Conservation (phyloP, 257 asterid species). For the Catharanthus roseus region DNA sequence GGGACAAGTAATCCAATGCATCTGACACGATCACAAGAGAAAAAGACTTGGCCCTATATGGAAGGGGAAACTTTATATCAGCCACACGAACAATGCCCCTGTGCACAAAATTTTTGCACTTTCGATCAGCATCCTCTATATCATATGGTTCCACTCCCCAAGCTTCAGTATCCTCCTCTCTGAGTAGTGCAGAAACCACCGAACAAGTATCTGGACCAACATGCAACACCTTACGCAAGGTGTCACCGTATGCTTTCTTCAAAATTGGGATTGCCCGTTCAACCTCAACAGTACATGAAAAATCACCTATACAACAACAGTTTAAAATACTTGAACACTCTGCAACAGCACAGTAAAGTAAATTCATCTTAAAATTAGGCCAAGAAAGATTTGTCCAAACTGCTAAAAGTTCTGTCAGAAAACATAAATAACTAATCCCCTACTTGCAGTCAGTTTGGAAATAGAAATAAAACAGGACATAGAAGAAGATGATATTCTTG, state of each 20-base stretch:
- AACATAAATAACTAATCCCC: neutral
- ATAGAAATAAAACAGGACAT: neutral
- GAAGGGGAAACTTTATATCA: slow-evolving; percentile 38
- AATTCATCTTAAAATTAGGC: neutral
- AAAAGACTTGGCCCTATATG: slow-evolving; percentile 35
- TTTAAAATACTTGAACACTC: neutral
- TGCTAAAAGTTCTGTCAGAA: neutral
- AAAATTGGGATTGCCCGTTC: slow-evolving; percentile 24
- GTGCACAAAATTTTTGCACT: slow-evolving; percentile 32
- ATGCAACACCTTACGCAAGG: slow-evolving; percentile 36
- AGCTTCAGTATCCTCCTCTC: slow-evolving; percentile 33
- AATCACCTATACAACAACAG: slow-evolving; percentile 26
- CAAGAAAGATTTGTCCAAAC: neutral
- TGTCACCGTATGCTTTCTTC: slow-evolving; percentile 37
- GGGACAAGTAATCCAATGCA: slow-evolving; percentile 33
- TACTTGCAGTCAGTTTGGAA: neutral
- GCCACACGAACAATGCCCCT: slow-evolving; percentile 41
- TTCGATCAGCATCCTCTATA: slow-evolving; percentile 35
- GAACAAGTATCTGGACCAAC: slow-evolving; percentile 43
- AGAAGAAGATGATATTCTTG: neutral
- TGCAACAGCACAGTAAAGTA: neutral
- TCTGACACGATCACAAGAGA: slow-evolving; percentile 33
- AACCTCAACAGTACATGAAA: slow-evolving; percentile 30
- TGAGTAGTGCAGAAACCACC: slow-evolving; percentile 26
- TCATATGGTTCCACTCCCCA: slow-evolving; percentile 47